Evolutionary conservation across 306 rosid genomes (phyloP).

Genomic region (Vigna angularis): DNA sequence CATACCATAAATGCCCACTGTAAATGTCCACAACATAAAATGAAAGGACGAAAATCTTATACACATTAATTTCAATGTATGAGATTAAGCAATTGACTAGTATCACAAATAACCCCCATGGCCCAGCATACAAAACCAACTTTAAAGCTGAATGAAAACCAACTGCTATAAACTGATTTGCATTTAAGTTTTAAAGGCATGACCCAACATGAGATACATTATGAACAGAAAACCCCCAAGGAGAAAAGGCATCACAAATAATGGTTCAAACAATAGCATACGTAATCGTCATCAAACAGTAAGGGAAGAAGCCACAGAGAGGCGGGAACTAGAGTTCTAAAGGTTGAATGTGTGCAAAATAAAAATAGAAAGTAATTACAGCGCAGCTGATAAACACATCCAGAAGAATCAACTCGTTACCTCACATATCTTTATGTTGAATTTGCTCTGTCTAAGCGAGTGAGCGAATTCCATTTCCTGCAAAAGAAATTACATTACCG

Average conservation of each 20-base stretch:
- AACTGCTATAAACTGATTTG: slow-evolving; percentile 16
- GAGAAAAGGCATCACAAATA: slow-evolving; percentile 22
- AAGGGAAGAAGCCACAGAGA: slow-evolving; percentile 3
- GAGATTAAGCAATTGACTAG: neutral
- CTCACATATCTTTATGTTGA: slow-evolving; percentile 95
- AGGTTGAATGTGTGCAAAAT: neutral
- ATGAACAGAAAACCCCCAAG: neutral
- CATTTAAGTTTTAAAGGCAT: neutral
- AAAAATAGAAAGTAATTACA: neutral
- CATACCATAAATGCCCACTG: neutral
- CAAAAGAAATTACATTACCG: slow-evolving; percentile 28
- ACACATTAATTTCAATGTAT: neutral
- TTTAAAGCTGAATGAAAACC: slow-evolving; percentile 26
- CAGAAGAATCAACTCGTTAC: slow-evolving; percentile 54
- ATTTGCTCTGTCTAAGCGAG: slow-evolving; percentile 86
- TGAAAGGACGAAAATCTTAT: neutral
- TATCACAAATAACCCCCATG: neutral
- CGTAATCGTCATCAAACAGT: neutral
- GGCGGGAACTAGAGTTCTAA: neutral
- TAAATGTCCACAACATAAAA: neutral
- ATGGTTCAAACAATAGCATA: neutral
- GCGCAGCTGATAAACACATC: neutral
- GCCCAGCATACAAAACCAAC: slow-evolving; percentile 7
- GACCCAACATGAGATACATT: neutral
- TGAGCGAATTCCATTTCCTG: slow-evolving; percentile 99